Base-by-base conservation (phyloP, 306 rosid genomes). In the Carpinus viminea region DNA sequence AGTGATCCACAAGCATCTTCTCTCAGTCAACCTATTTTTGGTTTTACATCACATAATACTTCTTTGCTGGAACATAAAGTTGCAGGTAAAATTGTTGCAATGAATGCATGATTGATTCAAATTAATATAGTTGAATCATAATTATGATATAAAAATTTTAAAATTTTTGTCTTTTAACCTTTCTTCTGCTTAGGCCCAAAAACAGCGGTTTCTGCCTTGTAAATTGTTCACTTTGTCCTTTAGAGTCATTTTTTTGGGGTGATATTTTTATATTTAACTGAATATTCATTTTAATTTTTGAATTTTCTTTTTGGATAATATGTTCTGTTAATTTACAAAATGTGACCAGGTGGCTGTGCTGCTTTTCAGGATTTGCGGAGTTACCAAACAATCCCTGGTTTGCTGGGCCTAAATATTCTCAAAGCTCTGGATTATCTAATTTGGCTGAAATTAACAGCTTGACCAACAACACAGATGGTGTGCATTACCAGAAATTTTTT, bases 321-420 rank as follows among this genome's bases (percentile, higher is more conserved):
- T 20, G 3, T 65, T 38, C 31, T 34, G 64, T 74, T 13, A 81
- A 31, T 48, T 28, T 24, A 43, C 21, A 74, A 75, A 70, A 31
- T 62, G 45, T 65, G 70, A 77, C 55, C 17, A 76, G 55, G 17
- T 56, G 72, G 11, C 54, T 82, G 36, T 79, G 72, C 57, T 28
- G 73, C 70, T 73, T 83, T 74, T 74, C 88, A 84, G 90, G 88
- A 68, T 55, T 87, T 80, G 54, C 85, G 61, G 83, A 84, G 74
- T 70, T 76, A 48, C 66, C 65, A 28, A 84, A 87, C 78, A 77
- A 74, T 47, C 76, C 83, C 74, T 84, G 80, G 89, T 50, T 74
- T 80, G 76, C 83, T 45, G 76, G 70, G 76, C 78, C 82, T 54
- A 73, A 77, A 81, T 66, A 57, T 51, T 78, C 36, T 74, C 86